Evolutionary conservation across 2,329 filamentous ascomycete species (phyloP).

Genomic region (Westerdykella ornata): DNA sequence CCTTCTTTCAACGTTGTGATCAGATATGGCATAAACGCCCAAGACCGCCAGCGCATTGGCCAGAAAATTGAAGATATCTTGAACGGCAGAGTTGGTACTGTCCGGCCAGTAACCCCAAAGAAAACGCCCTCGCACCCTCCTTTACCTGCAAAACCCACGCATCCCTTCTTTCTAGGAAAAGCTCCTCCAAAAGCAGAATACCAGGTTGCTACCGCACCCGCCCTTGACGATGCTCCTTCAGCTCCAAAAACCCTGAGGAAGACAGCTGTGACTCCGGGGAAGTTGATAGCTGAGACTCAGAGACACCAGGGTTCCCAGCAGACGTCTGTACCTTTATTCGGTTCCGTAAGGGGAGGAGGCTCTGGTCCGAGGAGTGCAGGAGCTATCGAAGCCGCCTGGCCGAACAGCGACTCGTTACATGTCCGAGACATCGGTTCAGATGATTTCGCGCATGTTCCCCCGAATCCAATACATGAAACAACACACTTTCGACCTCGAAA

Average conservation of each 20-base stretch:
- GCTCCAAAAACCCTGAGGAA: slow-evolving; percentile 27
- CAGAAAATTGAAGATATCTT: slow-evolving; percentile 59
- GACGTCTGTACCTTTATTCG: slow-evolving; percentile 14
- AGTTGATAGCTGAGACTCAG: slow-evolving; percentile 35
- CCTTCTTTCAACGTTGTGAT: slow-evolving; percentile 33
- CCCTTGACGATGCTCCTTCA: slow-evolving; percentile 11
- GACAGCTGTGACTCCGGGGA: slow-evolving; percentile 44
- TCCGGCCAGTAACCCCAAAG: slow-evolving; percentile 13
- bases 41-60: slow-evolving; percentile 47
- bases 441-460: not conserved
- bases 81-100: slow-evolving; percentile 22
- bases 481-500: slow-evolving; percentile 17
- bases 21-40: slow-evolving; percentile 51
- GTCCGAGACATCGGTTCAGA: slow-evolving; percentile 15
- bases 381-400: slow-evolving; percentile 63
- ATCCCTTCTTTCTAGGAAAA: slow-evolving; percentile 66
- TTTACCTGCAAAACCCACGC: slow-evolving; percentile 45
- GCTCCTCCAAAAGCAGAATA: slow-evolving; percentile 22
- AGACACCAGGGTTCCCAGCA: slow-evolving; percentile 12
- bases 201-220: slow-evolving; percentile 10
- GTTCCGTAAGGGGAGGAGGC: slow-evolving; percentile 12
- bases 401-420: slow-evolving; percentile 53
- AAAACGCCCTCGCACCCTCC: slow-evolving; percentile 23
- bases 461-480: not conserved
- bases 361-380: slow-evolving; percentile 56